Base-by-base conservation (phyloP, 805 yeast genomes). In the Ogataea siamensis region DNA sequence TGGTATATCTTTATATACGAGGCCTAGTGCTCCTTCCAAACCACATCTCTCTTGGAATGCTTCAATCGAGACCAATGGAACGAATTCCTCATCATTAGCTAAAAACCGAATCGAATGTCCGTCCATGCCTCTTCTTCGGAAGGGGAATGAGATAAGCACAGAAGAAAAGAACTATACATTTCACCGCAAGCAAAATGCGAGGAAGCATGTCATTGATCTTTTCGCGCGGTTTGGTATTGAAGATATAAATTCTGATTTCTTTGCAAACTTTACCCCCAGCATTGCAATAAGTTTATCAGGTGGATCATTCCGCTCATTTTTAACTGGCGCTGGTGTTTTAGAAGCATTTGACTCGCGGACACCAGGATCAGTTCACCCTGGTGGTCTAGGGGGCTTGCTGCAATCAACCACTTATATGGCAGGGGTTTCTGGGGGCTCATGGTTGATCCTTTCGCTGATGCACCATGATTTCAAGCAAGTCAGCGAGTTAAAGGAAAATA, bases 351-450 rank as follows among this genome's bases (percentile, higher is more conserved):
- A 78, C 48, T 42, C 38, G 9, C 55, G 81, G 36, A 68, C 74
- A n/a, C 55, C 65, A 0, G 55, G 59, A 5, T 28, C 69, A 2
- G 48, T 55, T 4, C 35, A 46, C 7, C 25, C 30, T 2, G 62
- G 66, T n/a, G 62, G 57, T 22, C 45, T 77, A 12, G 74, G 74
- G 15, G 83, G 83, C 0, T 38, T 81, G 8, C 57, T 75, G 14
- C 85, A 80, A 48, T 61, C 74, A 6, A 42, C 78, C 0, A 62
- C 73, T 11, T 81, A 82, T 52, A 63, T 82, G 8, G 71, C 77
- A 0, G 87, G 87, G 0, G 70, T 80, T 1, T 79, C 87, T 3
- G 88, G 88, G 1, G 89, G 88, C 0, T 72, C 82, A 31, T 82
- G 89, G 88, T 58, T 79, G 7, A 74, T 82, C 2, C 72, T 81